A percentile compares a stretch with the other conserved stretches of the same genome.
phyloP scores from a whole-genome alignment of 495 filamentous ascomycete genomes.

The Penicillium canariense region DNA sequence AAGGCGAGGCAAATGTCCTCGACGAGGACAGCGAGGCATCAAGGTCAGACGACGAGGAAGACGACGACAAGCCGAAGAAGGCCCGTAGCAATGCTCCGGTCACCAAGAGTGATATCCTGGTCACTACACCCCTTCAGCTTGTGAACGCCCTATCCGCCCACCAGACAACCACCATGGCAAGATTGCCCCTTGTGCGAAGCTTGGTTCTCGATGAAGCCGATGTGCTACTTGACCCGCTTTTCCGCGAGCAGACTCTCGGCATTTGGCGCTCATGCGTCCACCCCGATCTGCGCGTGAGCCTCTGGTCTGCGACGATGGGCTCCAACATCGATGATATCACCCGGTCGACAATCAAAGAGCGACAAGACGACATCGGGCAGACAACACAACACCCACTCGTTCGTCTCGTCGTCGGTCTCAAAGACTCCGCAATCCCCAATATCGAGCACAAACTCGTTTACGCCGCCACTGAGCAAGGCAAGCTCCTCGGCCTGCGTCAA shows the following conservation, averaged over 20 bases:
- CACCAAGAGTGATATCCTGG: slow-evolving; percentile 78
- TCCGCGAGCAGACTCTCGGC: slow-evolving; percentile 81
- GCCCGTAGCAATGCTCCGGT: slow-evolving; percentile 36
- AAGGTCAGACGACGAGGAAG: slow-evolving; percentile 38
- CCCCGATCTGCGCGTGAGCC: slow-evolving; percentile 63
- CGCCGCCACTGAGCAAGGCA: slow-evolving; percentile 87
- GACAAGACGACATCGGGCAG: slow-evolving; percentile 30
- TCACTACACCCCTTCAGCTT: slow-evolving; percentile 81
- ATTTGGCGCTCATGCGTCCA: slow-evolving; percentile 79
- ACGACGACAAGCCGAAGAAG: slow-evolving; percentile 37
- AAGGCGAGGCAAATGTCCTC: slow-evolving; percentile 32
- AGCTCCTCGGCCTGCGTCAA: slow-evolving; percentile 87
- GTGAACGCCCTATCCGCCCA: slow-evolving; percentile 66
- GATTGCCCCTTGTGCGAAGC: slow-evolving; percentile 61
- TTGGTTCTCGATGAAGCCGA: slow-evolving; percentile 93
- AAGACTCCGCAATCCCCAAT: slow-evolving; percentile 91
- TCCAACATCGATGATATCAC: slow-evolving; percentile 84
- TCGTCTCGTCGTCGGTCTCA: slow-evolving; percentile 87
- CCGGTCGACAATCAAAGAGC: slow-evolving; percentile 56
- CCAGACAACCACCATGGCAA: slow-evolving; percentile 38
- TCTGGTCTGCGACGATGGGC: slow-evolving; percentile 97
- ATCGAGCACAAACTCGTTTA: slow-evolving; percentile 87
- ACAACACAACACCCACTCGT: slow-evolving; percentile 52
- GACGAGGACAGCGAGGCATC: slow-evolving; percentile 43
- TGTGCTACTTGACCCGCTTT: slow-evolving; percentile 86